A percentile compares a stretch with the other conserved stretches of the same genome.
Evolutionary conservation across 768 basidiomycete genomes (phyloP).

Genomic region (Tephrocybe rancida): DNA sequence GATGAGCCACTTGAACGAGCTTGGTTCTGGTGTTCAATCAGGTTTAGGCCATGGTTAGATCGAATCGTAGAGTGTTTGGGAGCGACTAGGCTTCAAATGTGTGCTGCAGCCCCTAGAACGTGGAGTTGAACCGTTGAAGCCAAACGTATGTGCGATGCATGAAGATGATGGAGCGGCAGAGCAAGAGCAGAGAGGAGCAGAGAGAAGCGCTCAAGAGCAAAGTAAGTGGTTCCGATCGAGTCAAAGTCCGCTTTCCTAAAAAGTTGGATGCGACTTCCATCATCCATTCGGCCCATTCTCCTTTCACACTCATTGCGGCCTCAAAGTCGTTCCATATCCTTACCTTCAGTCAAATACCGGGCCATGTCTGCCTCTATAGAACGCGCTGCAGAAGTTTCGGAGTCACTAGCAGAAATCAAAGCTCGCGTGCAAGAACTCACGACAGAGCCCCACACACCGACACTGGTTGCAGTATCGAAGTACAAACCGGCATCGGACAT

Average conservation of each 20-base stretch:
- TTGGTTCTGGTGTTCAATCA: too few species aligned
- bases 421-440: slow-evolving; percentile 43
- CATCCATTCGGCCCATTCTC: background rate
- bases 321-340: slow-evolving; percentile 2
- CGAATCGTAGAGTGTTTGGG: too few species aligned
- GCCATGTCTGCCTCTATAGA: slow-evolving; percentile 34
- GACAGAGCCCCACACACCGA: slow-evolving; percentile 25
- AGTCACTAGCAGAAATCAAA: slow-evolving; percentile 55
- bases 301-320: background rate
- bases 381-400: slow-evolving; percentile 52
- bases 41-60: too few species aligned
- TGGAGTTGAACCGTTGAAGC: too few species aligned
- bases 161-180: too few species aligned
- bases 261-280: slow-evolving; percentile 11
- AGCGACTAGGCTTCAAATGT: too few species aligned
- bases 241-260: background rate
- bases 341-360: slow-evolving; percentile 9
- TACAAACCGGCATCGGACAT: slow-evolving; percentile 90
- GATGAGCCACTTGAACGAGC: too few species aligned
- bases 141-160: too few species aligned
- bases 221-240: too few species aligned
- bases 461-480: slow-evolving; percentile 90
- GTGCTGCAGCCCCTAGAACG: too few species aligned
- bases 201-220: too few species aligned
- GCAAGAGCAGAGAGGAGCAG: too few species aligned